Evolutionary conservation across 192 early-diverging fungal genomes (phyloP).

Genomic region (Pecoramyces ruminantium): DNA sequence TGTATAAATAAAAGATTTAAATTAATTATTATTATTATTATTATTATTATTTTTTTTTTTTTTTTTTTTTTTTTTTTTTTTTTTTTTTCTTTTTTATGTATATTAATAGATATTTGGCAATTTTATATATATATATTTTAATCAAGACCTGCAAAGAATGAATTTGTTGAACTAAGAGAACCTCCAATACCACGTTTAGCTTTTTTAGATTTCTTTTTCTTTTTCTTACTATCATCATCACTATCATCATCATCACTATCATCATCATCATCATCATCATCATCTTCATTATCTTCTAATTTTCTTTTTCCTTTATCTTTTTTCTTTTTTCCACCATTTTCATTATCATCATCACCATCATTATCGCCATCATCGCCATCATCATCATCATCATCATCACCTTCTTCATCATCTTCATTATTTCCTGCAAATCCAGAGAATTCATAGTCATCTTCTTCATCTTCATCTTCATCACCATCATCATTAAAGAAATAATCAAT

Average conservation of each 20-base stretch:
- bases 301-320: not conserved
- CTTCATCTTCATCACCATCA: constrained; percentile 20
- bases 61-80: too few relatives aligned
- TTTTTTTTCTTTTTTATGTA: too few relatives aligned
- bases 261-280: constrained; percentile 21
- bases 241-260: constrained; percentile 23
- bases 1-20: too few relatives aligned
- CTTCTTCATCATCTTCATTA: constrained; percentile 20
- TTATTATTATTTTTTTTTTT: too few relatives aligned
- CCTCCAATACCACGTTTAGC: constrained; percentile 10
- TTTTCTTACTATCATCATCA: constrained; percentile 5
- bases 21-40: too few relatives aligned
- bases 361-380: constrained; percentile 16
- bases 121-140: constrained; percentile 8
- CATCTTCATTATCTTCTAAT: constrained; percentile 15
- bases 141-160: constrained; percentile 17
- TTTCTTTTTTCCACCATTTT: not conserved
- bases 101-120: too few relatives aligned
- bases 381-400: constrained; percentile 11
- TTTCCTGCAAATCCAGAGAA: not conserved
- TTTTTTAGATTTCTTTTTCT: constrained; percentile 19
- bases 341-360: constrained; percentile 10
- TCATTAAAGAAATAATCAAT: constrained; percentile 37
- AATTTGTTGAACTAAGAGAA: constrained; percentile 4
- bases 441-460: constrained; percentile 23